Percentiles rank a stretch among this genome's conserved stretches.
Conservation (phyloP, 345 rosid species). For the Acer campestre region DNA sequence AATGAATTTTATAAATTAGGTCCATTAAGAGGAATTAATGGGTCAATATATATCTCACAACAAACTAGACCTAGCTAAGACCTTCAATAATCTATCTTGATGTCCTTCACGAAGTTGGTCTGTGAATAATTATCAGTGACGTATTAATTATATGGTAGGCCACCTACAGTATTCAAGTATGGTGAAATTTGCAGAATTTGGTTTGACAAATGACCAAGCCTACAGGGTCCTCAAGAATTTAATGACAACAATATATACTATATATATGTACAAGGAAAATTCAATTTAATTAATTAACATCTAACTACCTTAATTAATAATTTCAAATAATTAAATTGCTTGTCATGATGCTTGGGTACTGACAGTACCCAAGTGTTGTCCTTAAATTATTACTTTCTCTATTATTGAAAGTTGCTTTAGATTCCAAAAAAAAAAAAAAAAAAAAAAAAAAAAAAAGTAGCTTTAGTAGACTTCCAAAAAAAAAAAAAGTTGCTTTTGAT, state of each 20-base stretch:
- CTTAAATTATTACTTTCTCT: no score
- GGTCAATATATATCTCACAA: background rate
- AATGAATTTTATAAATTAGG: background rate
- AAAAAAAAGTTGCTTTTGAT: background rate
- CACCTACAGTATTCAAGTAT: background rate
- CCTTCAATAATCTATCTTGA: background rate
- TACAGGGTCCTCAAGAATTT: constrained; percentile 1
- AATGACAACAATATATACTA: background rate
- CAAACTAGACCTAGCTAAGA: background rate
- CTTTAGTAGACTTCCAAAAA: no score
- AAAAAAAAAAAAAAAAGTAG: no score
- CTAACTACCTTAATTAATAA: background rate
- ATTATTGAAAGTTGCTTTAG: no score
- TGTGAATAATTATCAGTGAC: background rate
- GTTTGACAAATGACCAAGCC: constrained; percentile 2
- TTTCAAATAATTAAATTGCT: no score
- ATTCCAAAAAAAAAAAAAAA: no score
- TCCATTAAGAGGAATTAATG: background rate
- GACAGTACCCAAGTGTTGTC: no score
- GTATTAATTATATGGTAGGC: background rate
- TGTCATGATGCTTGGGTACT: no score
- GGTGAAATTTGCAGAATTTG: background rate
- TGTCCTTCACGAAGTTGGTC: background rate
- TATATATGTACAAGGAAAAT: background rate
- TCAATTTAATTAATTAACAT: background rate